A percentile compares a stretch with the other conserved stretches of the same genome.
These are phyloP conservation scores for Aureobasidium leucospermi DNA, from an alignment of 2,329 filamentous ascomycete genomes.

Conservation along the genomic window DNA sequence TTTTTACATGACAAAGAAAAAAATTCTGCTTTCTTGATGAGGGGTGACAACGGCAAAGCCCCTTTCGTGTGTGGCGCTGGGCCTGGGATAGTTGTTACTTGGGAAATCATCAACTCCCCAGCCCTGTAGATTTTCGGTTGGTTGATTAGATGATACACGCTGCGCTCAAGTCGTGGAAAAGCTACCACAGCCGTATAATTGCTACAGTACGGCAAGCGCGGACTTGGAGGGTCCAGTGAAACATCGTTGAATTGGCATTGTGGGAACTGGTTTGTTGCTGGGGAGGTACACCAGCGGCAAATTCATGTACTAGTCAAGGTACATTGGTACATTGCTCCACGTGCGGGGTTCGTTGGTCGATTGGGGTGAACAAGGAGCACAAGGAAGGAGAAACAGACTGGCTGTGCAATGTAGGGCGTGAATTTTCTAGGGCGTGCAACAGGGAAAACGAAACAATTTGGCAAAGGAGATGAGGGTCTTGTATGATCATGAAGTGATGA, in stretches of 20 bases:
- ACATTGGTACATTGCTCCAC: neutral
- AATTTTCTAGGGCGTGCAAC: neutral
- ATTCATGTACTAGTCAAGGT: neutral
- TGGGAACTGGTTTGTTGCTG: slow-evolving; percentile 1
- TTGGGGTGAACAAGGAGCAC: neutral
- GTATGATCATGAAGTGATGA: neutral
- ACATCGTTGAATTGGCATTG: neutral
- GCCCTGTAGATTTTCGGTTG: neutral
- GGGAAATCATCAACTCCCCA: neutral
- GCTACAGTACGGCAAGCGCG: too few species aligned
- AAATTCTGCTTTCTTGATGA: neutral
- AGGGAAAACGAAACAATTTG: neutral
- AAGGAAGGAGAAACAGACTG: neutral
- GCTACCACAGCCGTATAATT: too few species aligned
- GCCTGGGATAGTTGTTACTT: neutral
- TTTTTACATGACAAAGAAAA: neutral
- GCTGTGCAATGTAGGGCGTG: slow-evolving; percentile 1
- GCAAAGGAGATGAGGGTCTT: neutral
- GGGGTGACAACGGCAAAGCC: neutral
- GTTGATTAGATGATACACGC: too few species aligned
- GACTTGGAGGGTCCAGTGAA: neutral
- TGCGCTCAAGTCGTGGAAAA: too few species aligned
- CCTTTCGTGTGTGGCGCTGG: neutral
- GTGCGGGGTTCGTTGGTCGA: slow-evolving; percentile 10
- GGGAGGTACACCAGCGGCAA: neutral